Evolutionary conservation across 1,284 basidiomycete species (phyloP).

Genomic region (Rhodotorula sp.): DNA sequence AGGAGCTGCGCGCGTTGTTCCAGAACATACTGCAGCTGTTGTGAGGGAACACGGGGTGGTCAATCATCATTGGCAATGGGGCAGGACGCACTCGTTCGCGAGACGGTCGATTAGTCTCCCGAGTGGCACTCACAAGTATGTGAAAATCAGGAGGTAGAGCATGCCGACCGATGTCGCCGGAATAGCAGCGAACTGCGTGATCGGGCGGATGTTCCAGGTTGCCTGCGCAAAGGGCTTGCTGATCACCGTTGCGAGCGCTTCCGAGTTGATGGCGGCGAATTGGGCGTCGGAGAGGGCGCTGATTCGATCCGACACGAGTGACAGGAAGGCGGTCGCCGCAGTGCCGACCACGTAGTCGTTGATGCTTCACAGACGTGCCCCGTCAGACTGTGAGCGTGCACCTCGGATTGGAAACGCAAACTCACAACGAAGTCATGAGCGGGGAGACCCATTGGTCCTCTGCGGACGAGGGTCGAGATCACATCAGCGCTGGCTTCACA

Average conservation of each 20-base stretch:
- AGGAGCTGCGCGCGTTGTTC: slow-evolving; percentile 36
- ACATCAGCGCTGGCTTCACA: background rate
- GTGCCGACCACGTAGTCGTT: background rate
- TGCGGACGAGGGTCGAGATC: background rate
- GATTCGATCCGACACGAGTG: slow-evolving; percentile 39
- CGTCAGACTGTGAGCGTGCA: background rate
- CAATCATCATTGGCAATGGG: too few species aligned
- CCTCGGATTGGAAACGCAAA: background rate
- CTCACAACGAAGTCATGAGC: slow-evolving; percentile 37
- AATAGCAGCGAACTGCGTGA: slow-evolving; percentile 46
- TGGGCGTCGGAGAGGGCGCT: slow-evolving; percentile 16
- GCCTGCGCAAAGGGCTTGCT: slow-evolving; percentile 44
- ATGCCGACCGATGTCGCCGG: slow-evolving; percentile 47
- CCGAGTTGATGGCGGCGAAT: slow-evolving; percentile 36
- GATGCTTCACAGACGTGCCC: background rate
- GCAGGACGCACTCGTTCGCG: too few species aligned
- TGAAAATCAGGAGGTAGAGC: slow-evolving; percentile 45
- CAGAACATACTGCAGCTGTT: slow-evolving; percentile 9
- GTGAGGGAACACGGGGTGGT: too few species aligned
- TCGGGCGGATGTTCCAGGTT: slow-evolving; percentile 45
- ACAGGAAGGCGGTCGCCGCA: slow-evolving; percentile 40
- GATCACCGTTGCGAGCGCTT: slow-evolving; percentile 33
- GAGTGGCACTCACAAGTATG: slow-evolving; percentile 19
- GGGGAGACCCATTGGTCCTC: slow-evolving; percentile 46
- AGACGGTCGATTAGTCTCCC: background rate